These are phyloP conservation scores for Sporothrix luriei DNA, from an alignment of 2,329 filamentous ascomycete species.

Conservation along the genomic window DNA sequence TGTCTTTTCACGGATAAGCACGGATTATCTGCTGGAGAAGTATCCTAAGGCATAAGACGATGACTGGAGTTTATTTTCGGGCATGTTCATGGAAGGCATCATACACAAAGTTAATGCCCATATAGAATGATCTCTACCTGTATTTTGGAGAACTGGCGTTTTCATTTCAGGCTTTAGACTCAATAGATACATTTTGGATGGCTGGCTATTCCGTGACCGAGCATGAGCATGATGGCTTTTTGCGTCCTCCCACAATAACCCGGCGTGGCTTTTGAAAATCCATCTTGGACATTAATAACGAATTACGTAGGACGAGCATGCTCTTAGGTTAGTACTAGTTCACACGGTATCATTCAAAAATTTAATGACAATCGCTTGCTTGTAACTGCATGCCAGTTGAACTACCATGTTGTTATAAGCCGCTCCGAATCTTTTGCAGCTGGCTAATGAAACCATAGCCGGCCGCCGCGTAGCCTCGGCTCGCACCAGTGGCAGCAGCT, in stretches of 20 bases:
- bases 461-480: conserved; percentile 48
- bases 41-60: neutral
- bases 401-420: conserved; percentile 44
- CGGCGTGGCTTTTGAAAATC: neutral
- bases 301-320: neutral
- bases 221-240: neutral
- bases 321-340: neutral
- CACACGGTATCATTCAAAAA: neutral
- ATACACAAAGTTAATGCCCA: neutral
- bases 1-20: neutral
- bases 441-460: conserved; percentile 66
- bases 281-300: neutral
- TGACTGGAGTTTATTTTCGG: neutral
- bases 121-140: neutral
- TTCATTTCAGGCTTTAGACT: neutral
- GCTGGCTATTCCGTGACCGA: neutral
- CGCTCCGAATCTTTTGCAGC: conserved; percentile 61
- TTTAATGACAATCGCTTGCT: neutral
- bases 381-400: neutral
- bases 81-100: neutral
- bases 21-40: neutral
- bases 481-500: conserved; percentile 40
- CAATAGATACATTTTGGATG: neutral
- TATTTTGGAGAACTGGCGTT: neutral
- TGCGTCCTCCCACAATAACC: neutral